phyloP scores from a whole-genome alignment of 2,329 filamentous ascomycete species.

The Fusarium sp. region DNA sequence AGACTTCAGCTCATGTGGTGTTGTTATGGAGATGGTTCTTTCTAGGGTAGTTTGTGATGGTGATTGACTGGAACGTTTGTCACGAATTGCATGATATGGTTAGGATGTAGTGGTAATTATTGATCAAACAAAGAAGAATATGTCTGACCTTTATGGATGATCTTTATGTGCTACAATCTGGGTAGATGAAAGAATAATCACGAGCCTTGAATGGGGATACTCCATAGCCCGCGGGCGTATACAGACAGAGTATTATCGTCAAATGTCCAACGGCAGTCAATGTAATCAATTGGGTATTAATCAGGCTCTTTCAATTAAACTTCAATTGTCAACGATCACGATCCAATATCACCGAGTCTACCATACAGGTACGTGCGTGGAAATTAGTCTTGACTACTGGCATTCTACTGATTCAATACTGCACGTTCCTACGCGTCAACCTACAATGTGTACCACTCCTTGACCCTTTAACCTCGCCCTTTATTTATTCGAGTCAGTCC shows the following conservation, averaged over 20 bases:
- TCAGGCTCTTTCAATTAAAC: neutral
- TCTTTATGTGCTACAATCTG: neutral
- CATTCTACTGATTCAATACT: constrained; percentile 30
- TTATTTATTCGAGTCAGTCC: constrained; percentile 20
- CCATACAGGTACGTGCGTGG: constrained; percentile 4
- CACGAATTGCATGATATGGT: neutral
- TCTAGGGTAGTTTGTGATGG: constrained; percentile 4
- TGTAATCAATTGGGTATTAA: neutral
- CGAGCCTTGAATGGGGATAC: neutral
- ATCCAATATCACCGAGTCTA: constrained; percentile 29
- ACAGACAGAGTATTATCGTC: neutral
- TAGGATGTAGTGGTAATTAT: neutral
- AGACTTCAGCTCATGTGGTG: neutral
- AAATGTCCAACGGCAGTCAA: neutral
- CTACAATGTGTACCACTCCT: neutral
- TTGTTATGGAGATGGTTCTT: constrained; percentile 8
- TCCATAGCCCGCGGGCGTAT: no score
- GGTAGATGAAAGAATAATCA: no score
- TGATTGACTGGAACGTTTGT: neutral
- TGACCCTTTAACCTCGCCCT: neutral
- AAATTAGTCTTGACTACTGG: constrained; percentile 30
- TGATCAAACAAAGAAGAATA: neutral
- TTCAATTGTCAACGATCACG: constrained; percentile 2
- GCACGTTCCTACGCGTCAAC: constrained; percentile 23
- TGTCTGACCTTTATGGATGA: neutral